phyloP scores from a whole-genome alignment of 106 monocot genomes.

The Allium fistulosum region DNA sequence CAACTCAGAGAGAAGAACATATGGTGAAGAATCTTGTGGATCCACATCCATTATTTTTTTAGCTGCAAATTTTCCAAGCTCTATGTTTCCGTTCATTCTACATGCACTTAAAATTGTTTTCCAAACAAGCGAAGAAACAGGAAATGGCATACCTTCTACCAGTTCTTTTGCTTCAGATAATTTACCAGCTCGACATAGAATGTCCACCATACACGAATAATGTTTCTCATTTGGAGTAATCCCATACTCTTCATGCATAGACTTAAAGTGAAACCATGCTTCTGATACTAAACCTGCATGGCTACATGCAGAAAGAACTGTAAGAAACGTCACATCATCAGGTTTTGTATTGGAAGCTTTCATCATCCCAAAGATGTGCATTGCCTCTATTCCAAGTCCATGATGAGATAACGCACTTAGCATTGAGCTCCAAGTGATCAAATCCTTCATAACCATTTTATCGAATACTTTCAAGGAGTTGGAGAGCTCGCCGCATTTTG shows the following conservation, averaged over 20 bases:
- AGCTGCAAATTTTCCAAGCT: constrained; percentile 23
- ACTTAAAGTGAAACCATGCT: constrained; percentile 24
- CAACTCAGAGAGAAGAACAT: constrained; percentile 23
- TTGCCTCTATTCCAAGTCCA: constrained; percentile 23
- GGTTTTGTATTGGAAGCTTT: constrained; percentile 13
- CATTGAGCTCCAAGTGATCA: constrained; percentile 34
- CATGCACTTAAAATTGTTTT: constrained; percentile 27
- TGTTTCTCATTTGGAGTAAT: constrained; percentile 29
- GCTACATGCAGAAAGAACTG: constrained; percentile 29
- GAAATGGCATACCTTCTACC: constrained; percentile 14
- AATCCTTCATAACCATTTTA: constrained; percentile 7
- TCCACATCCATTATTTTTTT: constrained; percentile 23
- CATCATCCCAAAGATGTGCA: constrained; percentile 19
- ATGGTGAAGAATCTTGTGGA: constrained; percentile 22
- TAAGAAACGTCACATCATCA: constrained; percentile 25
- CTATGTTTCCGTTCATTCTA: constrained; percentile 23
- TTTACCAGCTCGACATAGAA: constrained; percentile 26
- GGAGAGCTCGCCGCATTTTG: constrained; percentile 21
- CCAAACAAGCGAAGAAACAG: constrained; percentile 22
- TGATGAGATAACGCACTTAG: constrained; percentile 22
- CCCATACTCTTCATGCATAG: constrained; percentile 18
- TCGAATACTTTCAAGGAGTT: constrained; percentile 17
- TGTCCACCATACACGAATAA: constrained; percentile 29
- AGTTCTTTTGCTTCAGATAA: constrained; percentile 22
- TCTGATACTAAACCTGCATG: constrained; percentile 32